Conservation (phyloP, 2,329 filamentous ascomycete species). For the Fusarium sp. region DNA sequence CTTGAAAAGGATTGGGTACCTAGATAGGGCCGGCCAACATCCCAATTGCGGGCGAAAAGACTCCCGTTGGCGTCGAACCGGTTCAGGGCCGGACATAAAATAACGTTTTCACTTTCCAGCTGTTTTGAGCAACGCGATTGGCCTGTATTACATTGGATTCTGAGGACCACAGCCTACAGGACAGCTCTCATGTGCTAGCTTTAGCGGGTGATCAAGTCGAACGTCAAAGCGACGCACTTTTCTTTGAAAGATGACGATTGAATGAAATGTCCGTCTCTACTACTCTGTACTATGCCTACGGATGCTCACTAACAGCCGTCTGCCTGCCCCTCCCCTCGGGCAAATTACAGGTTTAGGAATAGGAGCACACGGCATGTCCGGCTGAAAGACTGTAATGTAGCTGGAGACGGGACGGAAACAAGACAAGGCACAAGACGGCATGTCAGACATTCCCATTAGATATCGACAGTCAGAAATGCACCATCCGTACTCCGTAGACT, state of each 20-base stretch:
- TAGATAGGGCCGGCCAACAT: constrained; percentile 11
- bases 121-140: constrained; percentile 10
- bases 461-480: not conserved
- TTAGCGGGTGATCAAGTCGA: constrained; percentile 3
- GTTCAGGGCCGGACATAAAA: constrained; percentile 30
- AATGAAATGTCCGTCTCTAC: constrained; percentile 8
- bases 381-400: not conserved
- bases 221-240: constrained; percentile 12
- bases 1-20: constrained; percentile 3
- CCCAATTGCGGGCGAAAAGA: constrained; percentile 22
- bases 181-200: constrained; percentile 3
- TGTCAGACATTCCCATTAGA: constrained; percentile 17
- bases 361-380: constrained; percentile 33
- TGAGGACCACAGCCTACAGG: not conserved
- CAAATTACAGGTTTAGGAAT: constrained; percentile 21
- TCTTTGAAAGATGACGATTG: constrained; percentile 32
- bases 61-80: constrained; percentile 32
- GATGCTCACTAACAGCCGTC: not conserved
- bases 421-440: not conserved
- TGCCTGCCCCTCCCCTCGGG: constrained; percentile 14
- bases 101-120: too few relatives aligned
- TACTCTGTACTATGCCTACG: not conserved
- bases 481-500: too few relatives aligned
- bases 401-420: constrained; percentile 1
- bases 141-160: not conserved